These are phyloP conservation scores for Lophiostoma macrostomum DNA, from an alignment of 495 filamentous ascomycete genomes.

Conservation along the genomic window DNA sequence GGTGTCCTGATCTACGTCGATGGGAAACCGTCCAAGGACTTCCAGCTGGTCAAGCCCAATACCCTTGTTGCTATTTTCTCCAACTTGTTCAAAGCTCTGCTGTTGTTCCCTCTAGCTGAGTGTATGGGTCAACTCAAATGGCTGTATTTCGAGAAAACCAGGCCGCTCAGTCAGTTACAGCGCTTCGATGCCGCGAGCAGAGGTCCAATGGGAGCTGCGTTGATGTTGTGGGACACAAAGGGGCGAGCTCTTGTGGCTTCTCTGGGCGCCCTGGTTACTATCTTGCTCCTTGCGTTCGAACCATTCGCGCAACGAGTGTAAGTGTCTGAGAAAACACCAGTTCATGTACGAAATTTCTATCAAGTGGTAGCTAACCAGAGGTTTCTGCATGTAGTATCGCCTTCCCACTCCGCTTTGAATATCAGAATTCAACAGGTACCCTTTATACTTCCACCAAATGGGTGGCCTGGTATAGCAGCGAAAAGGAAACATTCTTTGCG, in stretches of 20 bases:
- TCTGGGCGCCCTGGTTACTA: conserved; percentile 23
- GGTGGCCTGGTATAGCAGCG: too few relatives aligned
- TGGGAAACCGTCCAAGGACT: too few relatives aligned
- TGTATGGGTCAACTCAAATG: conserved; percentile 24
- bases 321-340: neutral
- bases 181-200: conserved; percentile 15
- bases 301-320: conserved; percentile 26
- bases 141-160: conserved; percentile 11
- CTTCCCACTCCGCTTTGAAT: too few relatives aligned
- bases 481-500: too few relatives aligned
- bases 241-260: conserved; percentile 2
- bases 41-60: conserved; percentile 15
- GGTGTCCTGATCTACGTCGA: too few relatives aligned
- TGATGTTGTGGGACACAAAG: conserved; percentile 6
- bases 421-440: too few relatives aligned
- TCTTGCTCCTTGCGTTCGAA: conserved; percentile 24
- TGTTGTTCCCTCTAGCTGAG: conserved; percentile 12
- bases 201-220: conserved; percentile 16
- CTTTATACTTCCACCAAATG: too few relatives aligned
- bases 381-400: too few relatives aligned
- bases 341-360: too few relatives aligned
- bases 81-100: conserved; percentile 4
- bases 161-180: conserved; percentile 1
- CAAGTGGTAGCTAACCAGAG: too few relatives aligned
- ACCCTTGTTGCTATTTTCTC: conserved; percentile 10